phyloP scores from a whole-genome alignment of 768 basidiomycete species.

The Boletus speciosus region DNA sequence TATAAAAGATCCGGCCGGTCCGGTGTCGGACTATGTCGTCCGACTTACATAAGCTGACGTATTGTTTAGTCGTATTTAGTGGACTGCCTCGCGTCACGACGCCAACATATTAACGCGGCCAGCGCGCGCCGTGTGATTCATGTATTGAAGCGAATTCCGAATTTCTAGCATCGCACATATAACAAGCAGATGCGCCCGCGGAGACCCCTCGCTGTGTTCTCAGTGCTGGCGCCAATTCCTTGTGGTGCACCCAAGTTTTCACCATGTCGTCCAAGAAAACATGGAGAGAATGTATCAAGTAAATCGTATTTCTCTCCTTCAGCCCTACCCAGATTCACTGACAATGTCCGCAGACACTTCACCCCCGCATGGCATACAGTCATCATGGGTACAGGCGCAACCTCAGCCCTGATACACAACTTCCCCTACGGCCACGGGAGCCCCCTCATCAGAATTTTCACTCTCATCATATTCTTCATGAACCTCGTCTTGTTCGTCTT shows the following conservation, averaged over 20 bases:
- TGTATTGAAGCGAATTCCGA: conserved; percentile 6
- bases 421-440: conserved; percentile 41
- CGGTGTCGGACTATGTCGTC: no score
- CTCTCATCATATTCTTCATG: conserved; percentile 37
- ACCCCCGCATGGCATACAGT: conserved; percentile 48
- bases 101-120: no score
- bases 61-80: no score
- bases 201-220: no score
- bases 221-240: neutral
- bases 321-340: neutral
- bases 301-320: neutral
- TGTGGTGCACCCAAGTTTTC: no score
- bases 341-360: conserved; percentile 35
- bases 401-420: conserved; percentile 38
- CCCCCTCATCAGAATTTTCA: conserved; percentile 33
- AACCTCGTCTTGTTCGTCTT: conserved; percentile 40
- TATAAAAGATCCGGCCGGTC: neutral
- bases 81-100: no score
- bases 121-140: neutral
- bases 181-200: neutral
- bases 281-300: conserved; percentile 38
- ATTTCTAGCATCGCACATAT: neutral
- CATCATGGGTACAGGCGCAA: conserved; percentile 46
- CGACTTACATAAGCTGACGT: no score
- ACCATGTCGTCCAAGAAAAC: conserved; percentile 27